Conservation (phyloP, 1,284 basidiomycete genomes). For the Meripilus lineatus region DNA sequence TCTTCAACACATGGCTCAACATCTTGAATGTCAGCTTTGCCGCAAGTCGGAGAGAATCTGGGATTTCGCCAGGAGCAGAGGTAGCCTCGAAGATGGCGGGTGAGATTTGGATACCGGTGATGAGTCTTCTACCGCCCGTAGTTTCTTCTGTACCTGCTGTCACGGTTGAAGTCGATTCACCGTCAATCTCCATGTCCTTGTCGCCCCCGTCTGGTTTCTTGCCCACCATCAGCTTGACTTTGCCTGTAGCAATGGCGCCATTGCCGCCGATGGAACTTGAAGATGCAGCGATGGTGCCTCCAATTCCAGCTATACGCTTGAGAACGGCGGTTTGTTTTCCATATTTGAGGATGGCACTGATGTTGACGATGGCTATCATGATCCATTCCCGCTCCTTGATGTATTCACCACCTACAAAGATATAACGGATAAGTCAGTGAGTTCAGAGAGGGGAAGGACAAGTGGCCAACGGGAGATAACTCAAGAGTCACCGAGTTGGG, state of each 20-base stretch:
- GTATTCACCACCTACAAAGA: conserved; percentile 19
- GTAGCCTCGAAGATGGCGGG: conserved; percentile 14
- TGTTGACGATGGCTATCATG: conserved; percentile 89
- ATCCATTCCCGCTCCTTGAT: conserved; percentile 89
- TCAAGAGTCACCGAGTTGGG: background rate
- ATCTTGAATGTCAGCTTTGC: conserved; percentile 78
- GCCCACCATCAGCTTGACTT: conserved; percentile 30
- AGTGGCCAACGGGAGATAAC: background rate
- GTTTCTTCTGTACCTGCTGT: conserved; percentile 20
- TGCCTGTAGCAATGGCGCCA: conserved; percentile 19
- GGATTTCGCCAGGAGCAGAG: conserved; percentile 28
- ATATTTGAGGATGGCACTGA: conserved; percentile 84
- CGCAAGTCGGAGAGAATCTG: conserved; percentile 67
- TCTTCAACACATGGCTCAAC: conserved; percentile 67
- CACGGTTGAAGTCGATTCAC: conserved; percentile 16
- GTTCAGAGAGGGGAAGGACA: background rate
- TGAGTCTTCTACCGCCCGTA: background rate
- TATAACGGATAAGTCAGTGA: conserved; percentile 2
- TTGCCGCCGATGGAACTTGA: conserved; percentile 13
- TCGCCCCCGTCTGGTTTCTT: conserved; percentile 39
- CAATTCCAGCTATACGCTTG: conserved; percentile 44
- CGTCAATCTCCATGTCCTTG: conserved; percentile 68
- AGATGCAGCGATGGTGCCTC: conserved; percentile 10
- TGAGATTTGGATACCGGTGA: conserved; percentile 3
- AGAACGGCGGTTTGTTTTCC: conserved; percentile 75